Percentiles rank a stretch among this genome's conserved stretches.
These are phyloP conservation scores for Trametes polyzona DNA, from an alignment of 1,284 basidiomycete species.

Conservation along the genomic window DNA sequence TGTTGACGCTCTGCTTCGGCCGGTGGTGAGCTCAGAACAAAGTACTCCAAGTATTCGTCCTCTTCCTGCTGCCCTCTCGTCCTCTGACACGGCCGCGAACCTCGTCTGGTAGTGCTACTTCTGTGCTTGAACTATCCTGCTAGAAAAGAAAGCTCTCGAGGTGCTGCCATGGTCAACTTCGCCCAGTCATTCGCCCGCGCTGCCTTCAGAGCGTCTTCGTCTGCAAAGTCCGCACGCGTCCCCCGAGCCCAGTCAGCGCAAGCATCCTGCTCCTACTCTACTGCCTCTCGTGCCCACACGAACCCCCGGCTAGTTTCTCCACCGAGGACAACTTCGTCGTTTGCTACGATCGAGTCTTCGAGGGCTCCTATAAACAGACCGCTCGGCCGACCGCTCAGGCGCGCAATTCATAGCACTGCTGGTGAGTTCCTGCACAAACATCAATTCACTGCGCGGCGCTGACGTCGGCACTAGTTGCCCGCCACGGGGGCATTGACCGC, in stretches of 20 bases:
- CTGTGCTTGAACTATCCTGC: not conserved
- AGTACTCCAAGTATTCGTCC: not conserved
- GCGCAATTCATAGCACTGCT: not conserved
- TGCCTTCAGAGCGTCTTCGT: not conserved
- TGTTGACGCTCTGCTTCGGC: not conserved
- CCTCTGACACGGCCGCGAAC: not conserved
- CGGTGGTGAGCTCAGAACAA: too few species aligned
- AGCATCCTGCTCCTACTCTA: not conserved
- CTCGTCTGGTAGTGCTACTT: not conserved
- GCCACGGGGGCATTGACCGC: constrained; percentile 49
- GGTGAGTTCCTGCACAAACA: not conserved
- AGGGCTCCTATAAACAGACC: not conserved
- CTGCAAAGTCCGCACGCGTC: not conserved
- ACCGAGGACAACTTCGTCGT: not conserved
- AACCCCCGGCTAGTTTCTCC: not conserved
- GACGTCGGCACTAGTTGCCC: too few species aligned
- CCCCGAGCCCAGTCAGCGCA: not conserved
- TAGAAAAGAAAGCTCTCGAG: not conserved
- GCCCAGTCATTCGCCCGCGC: constrained; percentile 1
- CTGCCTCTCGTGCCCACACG: not conserved
- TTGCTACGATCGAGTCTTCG: not conserved
- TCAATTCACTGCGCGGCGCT: too few species aligned
- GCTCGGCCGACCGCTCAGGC: not conserved
- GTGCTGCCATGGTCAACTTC: not conserved
- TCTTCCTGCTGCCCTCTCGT: not conserved